Percentiles rank a stretch among this genome's conserved stretches.
phyloP scores from a whole-genome alignment of 208 protist genomes.

The Trichomonas vaginalis region DNA sequence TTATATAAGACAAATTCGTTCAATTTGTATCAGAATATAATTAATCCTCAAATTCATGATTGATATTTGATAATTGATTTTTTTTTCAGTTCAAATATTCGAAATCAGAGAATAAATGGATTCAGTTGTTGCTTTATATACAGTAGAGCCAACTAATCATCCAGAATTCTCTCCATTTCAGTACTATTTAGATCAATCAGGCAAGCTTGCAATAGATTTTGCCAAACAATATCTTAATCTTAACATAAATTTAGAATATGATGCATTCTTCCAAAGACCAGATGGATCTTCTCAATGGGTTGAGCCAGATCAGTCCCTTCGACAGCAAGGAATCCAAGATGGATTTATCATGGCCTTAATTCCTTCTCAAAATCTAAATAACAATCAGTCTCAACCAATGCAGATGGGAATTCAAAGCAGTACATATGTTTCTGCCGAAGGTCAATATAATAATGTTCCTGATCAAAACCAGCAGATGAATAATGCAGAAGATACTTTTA shows the following conservation, averaged over 20 bases:
- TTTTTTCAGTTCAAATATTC: not conserved
- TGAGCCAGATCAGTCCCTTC: not conserved
- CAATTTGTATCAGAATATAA: no score
- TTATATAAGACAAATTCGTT: no score
- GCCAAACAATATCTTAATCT: not conserved
- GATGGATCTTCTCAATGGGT: not conserved
- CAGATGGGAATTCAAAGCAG: no score
- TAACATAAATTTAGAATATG: not conserved
- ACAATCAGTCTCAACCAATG: not conserved
- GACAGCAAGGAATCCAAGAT: not conserved
- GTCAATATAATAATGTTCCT: no score
- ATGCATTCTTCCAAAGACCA: not conserved
- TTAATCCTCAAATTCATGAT: no score
- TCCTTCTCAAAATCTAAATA: not conserved
- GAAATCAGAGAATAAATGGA: not conserved
- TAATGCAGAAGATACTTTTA: no score
- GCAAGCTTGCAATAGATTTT: not conserved
- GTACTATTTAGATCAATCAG: not conserved
- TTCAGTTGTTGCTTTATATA: not conserved
- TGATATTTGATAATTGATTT: no score
- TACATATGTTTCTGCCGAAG: no score
- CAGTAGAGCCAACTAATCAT: not conserved
- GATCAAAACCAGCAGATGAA: no score
- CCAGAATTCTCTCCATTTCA: not conserved
- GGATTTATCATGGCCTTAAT: not conserved